A percentile compares a stretch with the other conserved stretches of the same genome.
phyloP scores from a whole-genome alignment of 2,329 filamentous ascomycete species.

The Pleoardoris graminearum region DNA sequence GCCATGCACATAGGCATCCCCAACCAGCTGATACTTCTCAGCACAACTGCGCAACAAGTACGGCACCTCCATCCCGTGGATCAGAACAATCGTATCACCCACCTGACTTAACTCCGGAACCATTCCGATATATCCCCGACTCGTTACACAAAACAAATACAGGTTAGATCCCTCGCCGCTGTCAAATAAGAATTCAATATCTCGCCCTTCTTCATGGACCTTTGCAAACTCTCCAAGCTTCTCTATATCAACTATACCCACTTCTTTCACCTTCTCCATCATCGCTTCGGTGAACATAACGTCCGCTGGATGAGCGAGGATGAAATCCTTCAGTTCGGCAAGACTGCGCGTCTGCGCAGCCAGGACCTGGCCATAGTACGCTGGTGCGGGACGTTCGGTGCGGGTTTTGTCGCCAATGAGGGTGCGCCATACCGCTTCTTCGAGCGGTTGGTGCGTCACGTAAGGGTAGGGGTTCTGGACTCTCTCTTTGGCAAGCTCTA shows the following conservation, averaged over 20 bases:
- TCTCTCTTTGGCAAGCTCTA: not conserved
- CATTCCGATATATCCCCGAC: not conserved
- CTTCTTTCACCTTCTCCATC: not conserved
- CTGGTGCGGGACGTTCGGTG: not conserved
- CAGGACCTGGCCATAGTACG: not conserved
- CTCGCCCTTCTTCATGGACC: not conserved
- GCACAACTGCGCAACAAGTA: not conserved
- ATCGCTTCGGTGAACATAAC: not conserved
- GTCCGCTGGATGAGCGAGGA: not conserved
- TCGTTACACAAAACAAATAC: not conserved
- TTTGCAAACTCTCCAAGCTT: not conserved
- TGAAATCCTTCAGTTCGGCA: not conserved
- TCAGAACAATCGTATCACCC: not conserved
- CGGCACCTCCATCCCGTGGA: not conserved
- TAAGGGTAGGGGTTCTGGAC: not conserved
- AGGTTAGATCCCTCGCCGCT: not conserved
- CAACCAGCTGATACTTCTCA: not conserved
- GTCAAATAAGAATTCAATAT: not conserved
- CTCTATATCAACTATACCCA: not conserved
- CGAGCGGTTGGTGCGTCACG: not conserved
- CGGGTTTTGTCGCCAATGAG: not conserved
- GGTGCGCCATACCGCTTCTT: slow-evolving; percentile 1
- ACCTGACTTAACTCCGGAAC: not conserved
- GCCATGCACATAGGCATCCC: slow-evolving; percentile 1
- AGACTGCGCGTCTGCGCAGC: not conserved